Evolutionary conservation across 257 asterid genomes (phyloP), one percentile per base, ranked within the genome.

Genomic region (Eucommia ulmoides): DNA sequence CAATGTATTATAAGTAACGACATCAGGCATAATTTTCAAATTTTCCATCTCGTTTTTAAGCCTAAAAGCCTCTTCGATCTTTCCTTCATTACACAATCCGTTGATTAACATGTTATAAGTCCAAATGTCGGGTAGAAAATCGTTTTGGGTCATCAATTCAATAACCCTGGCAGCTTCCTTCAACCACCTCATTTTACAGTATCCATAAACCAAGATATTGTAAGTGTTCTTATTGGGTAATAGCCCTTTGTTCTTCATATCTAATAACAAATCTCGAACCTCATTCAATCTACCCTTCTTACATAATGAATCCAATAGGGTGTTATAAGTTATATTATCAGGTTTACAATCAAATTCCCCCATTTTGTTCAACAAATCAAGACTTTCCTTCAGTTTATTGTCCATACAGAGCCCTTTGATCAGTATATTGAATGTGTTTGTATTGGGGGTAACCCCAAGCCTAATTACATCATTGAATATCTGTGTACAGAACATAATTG

Each of bases 201-300:
- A 83, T 38, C 97, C 97, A 54, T 72, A 59, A 3, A 81, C 88
- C 76, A 88, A 73, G 41, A 75, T 79, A 71, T 84, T 81, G 50
- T 73, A 88, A 0, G 97, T 84, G 44, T 59, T 67, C 67, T 67
- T 65, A 63, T 84, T 51, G 0, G 86, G 92, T n/a, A 55, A 53
- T 38, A 84, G 67, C 23, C 93, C 92, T 33, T 69, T 79, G 52
- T 52, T 52, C 82, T 77, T 81, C 93, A 88, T 81, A 52, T 81
- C 83, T 45, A 68, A 49, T 74, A 88, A 59, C 65, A 88, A 51
- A 61, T 73, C 83, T 5, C 88, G 73, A 10, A 81, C 77, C 6
- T 88, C 87, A 21, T 67, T 63, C 69, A 88, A 55, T 61, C 73
- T 71, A n/a, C 95, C 88, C 71, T 77, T 88, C 78, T 84, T 84